phyloP scores from a whole-genome alignment of 2,329 filamentous ascomycete genomes.

The Pezicula neosporulosa region DNA sequence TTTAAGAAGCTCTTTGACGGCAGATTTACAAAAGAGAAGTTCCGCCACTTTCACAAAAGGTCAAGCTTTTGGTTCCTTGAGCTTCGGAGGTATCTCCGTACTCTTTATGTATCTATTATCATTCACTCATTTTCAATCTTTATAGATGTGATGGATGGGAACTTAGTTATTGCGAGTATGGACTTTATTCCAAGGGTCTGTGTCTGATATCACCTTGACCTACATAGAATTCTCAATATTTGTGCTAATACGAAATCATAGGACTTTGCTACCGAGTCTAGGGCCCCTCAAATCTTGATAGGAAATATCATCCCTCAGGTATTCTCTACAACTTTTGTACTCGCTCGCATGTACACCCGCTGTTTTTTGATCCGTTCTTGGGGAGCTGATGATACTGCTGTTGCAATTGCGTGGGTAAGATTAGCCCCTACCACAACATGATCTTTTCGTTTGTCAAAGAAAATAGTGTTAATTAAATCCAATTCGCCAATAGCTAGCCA shows the following conservation, averaged over 20 bases:
- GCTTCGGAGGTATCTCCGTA: no score
- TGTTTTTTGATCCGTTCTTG: background rate
- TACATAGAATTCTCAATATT: no score
- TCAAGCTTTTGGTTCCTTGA: no score
- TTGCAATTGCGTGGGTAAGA: background rate
- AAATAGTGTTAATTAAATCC: background rate
- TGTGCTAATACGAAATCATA: no score
- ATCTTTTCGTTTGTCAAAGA: background rate
- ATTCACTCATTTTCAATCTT: no score
- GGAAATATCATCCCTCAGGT: background rate
- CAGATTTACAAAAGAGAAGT: no score
- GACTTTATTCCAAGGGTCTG: background rate
- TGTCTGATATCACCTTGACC: no score
- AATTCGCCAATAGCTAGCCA: background rate
- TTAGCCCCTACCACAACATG: background rate
- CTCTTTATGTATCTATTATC: no score
- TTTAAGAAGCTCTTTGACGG: no score
- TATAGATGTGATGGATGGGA: no score
- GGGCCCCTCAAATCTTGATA: background rate
- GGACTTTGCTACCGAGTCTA: background rate
- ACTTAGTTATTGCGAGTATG: no score
- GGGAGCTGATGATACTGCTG: background rate
- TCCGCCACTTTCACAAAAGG: no score
- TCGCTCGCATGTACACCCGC: background rate
- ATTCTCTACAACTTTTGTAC: background rate